These are phyloP conservation scores for Gymnopilus dilepis DNA, from an alignment of 768 basidiomycete genomes.

Conservation along the genomic window DNA sequence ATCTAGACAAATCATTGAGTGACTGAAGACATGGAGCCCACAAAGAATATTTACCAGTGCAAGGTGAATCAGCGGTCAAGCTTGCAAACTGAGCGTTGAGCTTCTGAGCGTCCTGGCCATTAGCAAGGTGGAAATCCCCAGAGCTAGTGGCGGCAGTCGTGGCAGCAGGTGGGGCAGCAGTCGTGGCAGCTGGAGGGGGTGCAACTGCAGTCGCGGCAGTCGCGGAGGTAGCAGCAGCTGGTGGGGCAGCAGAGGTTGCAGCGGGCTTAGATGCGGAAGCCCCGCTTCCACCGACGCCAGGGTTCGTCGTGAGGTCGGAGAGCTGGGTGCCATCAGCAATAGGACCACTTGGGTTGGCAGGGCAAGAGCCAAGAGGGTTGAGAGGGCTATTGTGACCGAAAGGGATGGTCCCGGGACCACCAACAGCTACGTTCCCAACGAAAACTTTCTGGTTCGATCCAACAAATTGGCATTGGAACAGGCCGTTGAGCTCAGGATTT, in stretches of 20 bases:
- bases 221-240: constrained; percentile 18
- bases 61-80: constrained; percentile 50
- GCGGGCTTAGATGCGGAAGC: constrained; percentile 14
- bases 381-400: constrained; percentile 43
- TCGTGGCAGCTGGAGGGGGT: constrained; percentile 19
- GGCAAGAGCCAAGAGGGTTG: constrained; percentile 53
- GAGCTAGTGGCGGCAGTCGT: constrained; percentile 22
- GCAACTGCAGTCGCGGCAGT: constrained; percentile 21
- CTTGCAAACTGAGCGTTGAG: constrained; percentile 57
- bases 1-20: constrained; percentile 9
- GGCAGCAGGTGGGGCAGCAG: constrained; percentile 19
- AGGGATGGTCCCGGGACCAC: constrained; percentile 47
- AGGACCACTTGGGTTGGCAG: constrained; percentile 46
- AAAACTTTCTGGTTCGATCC: constrained; percentile 48
- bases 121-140: constrained; percentile 42
- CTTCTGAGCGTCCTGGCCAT: constrained; percentile 54
- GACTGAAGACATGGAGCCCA: background rate
- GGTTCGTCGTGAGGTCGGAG: constrained; percentile 40
- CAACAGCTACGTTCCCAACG: constrained; percentile 41
- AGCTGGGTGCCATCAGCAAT: constrained; percentile 52
- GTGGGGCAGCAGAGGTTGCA: constrained; percentile 12
- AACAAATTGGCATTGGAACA: constrained; percentile 59
- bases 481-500: constrained; percentile 52
- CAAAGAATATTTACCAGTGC: constrained; percentile 36
- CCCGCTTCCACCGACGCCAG: constrained; percentile 24